These are phyloP conservation scores for Teratosphaeria viscida DNA, from an alignment of 2,329 filamentous ascomycete species.

Conservation along the genomic window DNA sequence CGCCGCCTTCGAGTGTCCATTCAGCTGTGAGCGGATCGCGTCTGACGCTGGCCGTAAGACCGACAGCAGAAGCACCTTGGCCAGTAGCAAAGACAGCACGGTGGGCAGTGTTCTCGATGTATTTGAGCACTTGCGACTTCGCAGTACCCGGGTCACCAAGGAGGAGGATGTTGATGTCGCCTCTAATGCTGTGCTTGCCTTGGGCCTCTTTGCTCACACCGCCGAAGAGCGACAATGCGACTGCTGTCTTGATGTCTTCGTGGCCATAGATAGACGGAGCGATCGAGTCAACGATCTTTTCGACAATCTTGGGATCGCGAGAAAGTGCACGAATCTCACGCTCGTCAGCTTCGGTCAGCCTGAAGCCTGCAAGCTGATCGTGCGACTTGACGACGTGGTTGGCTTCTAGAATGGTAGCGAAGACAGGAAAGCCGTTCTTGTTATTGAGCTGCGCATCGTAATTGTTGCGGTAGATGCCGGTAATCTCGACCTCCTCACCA, in stretches of 20 bases:
- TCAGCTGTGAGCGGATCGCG: slow-evolving; percentile 91
- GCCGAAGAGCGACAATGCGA: slow-evolving; percentile 87
- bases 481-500: slow-evolving; percentile 94
- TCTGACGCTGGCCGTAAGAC: slow-evolving; percentile 92
- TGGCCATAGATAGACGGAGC: slow-evolving; percentile 97
- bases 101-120: slow-evolving; percentile 94
- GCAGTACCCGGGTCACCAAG: slow-evolving; percentile 95
- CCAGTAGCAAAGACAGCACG: slow-evolving; percentile 95
- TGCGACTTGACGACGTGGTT: slow-evolving; percentile 97
- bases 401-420: slow-evolving; percentile 92
- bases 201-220: slow-evolving; percentile 87
- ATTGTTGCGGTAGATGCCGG: slow-evolving; percentile 94
- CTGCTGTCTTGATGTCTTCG: slow-evolving; percentile 90
- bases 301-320: slow-evolving; percentile 80
- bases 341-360: slow-evolving; percentile 90
- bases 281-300: slow-evolving; percentile 86
- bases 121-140: slow-evolving; percentile 96
- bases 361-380: slow-evolving; percentile 93
- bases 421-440: slow-evolving; percentile 96
- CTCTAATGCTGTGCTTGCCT: slow-evolving; percentile 81
- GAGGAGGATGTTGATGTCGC: slow-evolving; percentile 94
- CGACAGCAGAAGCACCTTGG: slow-evolving; percentile 92
- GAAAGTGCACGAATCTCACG: slow-evolving; percentile 79
- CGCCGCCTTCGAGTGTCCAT: slow-evolving; percentile 95
- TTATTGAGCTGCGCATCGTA: slow-evolving; percentile 97